Evolutionary conservation across 768 basidiomycete species (phyloP).

Genomic region (Auricularia cornea): DNA sequence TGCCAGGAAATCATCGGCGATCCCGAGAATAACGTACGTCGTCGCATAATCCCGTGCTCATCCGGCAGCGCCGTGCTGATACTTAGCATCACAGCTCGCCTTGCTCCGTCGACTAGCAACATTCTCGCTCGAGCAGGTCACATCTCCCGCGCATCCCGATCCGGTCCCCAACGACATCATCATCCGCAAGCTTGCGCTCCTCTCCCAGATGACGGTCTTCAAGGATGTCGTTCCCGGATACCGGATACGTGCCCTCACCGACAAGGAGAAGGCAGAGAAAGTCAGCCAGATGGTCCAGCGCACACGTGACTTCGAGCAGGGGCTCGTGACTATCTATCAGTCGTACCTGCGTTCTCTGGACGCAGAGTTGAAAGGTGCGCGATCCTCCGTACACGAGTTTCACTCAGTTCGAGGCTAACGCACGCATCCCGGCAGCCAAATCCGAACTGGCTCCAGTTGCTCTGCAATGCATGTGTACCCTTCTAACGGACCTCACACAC

Average conservation of each 20-base stretch:
- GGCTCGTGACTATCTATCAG: constrained; percentile 82
- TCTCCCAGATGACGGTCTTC: constrained; percentile 90
- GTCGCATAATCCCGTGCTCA: neutral
- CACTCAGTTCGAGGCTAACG: constrained; percentile 5
- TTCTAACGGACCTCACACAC: constrained; percentile 76
- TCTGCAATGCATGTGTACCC: constrained; percentile 80
- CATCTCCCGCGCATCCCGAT: constrained; percentile 57
- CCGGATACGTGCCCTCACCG: constrained; percentile 85
- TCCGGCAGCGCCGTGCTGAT: neutral
- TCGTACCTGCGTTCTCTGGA: constrained; percentile 80
- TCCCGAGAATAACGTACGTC: constrained; percentile 85
- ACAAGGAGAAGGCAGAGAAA: constrained; percentile 85
- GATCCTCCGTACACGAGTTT: constrained; percentile 2
- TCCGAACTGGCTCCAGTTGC: constrained; percentile 58
- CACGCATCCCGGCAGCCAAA: constrained; percentile 39
- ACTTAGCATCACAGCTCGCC: constrained; percentile 61
- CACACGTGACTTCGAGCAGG: constrained; percentile 93
- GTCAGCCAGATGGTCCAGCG: constrained; percentile 87
- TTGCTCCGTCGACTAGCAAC: constrained; percentile 82
- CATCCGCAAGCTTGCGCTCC: constrained; percentile 79
- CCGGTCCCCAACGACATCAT: constrained; percentile 70
- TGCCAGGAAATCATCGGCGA: constrained; percentile 93
- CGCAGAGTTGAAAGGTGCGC: constrained; percentile 71
- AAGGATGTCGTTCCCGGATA: constrained; percentile 96
- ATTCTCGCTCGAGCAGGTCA: constrained; percentile 73